A percentile compares a stretch with the other conserved stretches of the same genome.
phyloP scores from a whole-genome alignment of 192 early-diverging fungal species.

The Geranomyces michiganensis region DNA sequence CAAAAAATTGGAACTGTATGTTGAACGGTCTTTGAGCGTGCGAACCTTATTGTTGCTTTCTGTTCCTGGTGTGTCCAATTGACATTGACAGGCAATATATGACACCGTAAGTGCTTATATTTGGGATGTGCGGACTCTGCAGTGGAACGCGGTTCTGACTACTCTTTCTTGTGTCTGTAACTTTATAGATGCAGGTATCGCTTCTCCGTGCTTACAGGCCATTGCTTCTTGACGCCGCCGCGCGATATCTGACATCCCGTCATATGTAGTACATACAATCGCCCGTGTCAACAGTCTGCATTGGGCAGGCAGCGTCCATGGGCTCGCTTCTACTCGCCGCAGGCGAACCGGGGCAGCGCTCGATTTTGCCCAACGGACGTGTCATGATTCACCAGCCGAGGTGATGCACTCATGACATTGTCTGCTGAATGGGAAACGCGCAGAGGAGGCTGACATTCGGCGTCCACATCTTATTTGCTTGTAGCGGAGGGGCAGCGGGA shows the following conservation, averaged over 20 bases:
- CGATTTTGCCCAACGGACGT: slow-evolving; percentile 84
- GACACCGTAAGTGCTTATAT: slow-evolving; percentile 64
- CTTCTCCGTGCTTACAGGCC: neutral
- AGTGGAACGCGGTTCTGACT: too few species aligned
- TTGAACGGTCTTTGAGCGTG: neutral
- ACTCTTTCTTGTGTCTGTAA: too few species aligned
- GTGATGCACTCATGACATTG: slow-evolving; percentile 4
- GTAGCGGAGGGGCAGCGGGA: slow-evolving; percentile 86
- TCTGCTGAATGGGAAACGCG: too few species aligned
- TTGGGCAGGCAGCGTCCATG: slow-evolving; percentile 98
- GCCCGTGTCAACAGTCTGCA: slow-evolving; percentile 92
- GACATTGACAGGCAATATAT: slow-evolving; percentile 66
- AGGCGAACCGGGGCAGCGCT: slow-evolving; percentile 85
- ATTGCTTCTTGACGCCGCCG: too few species aligned
- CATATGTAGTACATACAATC: slow-evolving; percentile 82
- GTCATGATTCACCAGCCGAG: slow-evolving; percentile 98
- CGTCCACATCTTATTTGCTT: neutral
- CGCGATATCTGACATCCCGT: neutral
- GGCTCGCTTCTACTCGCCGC: slow-evolving; percentile 90
- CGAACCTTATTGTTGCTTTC: neutral
- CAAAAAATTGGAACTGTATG: neutral
- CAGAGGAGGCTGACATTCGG: neutral
- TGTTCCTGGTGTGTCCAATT: neutral
- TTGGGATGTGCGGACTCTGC: too few species aligned
- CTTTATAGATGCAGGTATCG: neutral